phyloP scores from a whole-genome alignment of 164 flowering plant species.

The Protea cynaroides region DNA sequence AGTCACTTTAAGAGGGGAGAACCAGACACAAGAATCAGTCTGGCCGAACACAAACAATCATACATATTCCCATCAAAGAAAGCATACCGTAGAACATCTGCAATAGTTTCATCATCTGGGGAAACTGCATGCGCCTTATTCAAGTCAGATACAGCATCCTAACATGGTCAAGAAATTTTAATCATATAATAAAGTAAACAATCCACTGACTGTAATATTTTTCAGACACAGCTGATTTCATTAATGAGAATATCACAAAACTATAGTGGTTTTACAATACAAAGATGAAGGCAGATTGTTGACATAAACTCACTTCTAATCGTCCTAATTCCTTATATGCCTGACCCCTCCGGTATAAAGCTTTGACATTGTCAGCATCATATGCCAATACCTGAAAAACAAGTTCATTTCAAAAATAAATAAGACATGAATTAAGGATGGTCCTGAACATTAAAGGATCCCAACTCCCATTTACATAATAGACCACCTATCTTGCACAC shows the following conservation, averaged over 20 bases:
- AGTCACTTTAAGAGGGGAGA: too few species aligned
- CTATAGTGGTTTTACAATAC: background rate
- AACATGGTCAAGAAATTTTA: slow-evolving; percentile 11
- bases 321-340: slow-evolving; percentile 75
- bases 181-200: slow-evolving; percentile 12
- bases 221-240: background rate
- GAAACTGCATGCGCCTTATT: slow-evolving; percentile 65
- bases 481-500: background rate
- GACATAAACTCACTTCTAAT: slow-evolving; percentile 47
- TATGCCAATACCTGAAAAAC: slow-evolving; percentile 59
- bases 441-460: too few species aligned
- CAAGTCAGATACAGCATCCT: slow-evolving; percentile 89
- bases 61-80: background rate
- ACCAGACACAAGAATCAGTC: too few species aligned
- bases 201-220: background rate
- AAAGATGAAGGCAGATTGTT: background rate
- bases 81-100: slow-evolving; percentile 65
- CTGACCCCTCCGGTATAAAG: slow-evolving; percentile 95
- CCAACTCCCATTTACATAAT: background rate
- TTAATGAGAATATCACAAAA: background rate
- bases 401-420: background rate
- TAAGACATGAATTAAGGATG: too few species aligned
- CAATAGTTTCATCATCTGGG: slow-evolving; percentile 90
- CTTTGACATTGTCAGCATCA: slow-evolving; percentile 82
- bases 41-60: too few species aligned